These are phyloP conservation scores for Salix brachista DNA, from an alignment of 345 rosid species.

Conservation along the genomic window DNA sequence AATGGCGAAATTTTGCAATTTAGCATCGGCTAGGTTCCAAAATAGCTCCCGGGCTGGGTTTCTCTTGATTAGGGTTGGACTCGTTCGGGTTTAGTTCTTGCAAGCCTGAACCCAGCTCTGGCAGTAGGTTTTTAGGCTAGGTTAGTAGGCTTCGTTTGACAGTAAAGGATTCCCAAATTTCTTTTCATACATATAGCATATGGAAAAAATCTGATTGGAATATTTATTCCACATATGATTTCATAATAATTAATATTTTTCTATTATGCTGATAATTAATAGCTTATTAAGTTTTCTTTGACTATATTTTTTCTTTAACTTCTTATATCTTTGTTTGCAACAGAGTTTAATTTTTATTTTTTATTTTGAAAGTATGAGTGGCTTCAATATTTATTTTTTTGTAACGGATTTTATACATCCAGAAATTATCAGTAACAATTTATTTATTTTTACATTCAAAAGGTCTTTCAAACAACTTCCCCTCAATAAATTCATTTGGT, in stretches of 20 bases:
- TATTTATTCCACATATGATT: background rate
- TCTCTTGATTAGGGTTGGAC: background rate
- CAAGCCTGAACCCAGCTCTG: background rate
- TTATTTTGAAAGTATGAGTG: no score
- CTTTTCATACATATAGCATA: rapidly evolving
- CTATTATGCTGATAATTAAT: background rate
- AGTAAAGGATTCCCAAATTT: background rate
- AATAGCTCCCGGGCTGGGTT: background rate
- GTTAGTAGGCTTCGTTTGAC: background rate
- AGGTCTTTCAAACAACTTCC: no score
- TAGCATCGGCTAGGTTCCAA: background rate
- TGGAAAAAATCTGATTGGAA: background rate
- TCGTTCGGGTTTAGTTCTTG: background rate
- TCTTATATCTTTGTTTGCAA: background rate
- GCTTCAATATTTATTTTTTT: no score
- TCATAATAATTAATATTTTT: background rate
- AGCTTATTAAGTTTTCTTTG: no score
- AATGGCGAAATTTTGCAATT: background rate
- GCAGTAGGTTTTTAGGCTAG: background rate
- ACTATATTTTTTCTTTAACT: no score
- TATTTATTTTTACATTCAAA: no score
- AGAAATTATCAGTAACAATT: no score
- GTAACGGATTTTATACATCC: no score
- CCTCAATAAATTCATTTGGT: no score
- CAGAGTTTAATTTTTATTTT: background rate